A percentile compares a stretch with the other conserved stretches of the same genome.
phyloP scores from a whole-genome alignment of 169 alveolate genomes.

The Eimeria sp. region DNA sequence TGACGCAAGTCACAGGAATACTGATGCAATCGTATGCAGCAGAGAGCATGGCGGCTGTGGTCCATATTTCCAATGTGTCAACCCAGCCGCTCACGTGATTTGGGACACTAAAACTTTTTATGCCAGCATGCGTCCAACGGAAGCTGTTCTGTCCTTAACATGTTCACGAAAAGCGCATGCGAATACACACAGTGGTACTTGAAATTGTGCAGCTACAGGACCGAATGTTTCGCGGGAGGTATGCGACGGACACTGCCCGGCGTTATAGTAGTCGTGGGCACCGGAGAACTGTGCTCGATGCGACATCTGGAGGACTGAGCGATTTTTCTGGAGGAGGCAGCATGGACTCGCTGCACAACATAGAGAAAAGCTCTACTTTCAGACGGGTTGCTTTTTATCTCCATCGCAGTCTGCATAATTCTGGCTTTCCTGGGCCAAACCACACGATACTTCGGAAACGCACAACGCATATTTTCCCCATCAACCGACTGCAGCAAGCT shows the following conservation, averaged over 20 bases:
- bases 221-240: background rate
- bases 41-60: background rate
- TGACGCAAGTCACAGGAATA: background rate
- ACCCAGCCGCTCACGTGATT: background rate
- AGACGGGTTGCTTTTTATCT: constrained; percentile 27
- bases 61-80: background rate
- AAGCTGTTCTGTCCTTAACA: too few relatives aligned
- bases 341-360: background rate
- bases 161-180: background rate
- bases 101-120: background rate
- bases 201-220: constrained; percentile 27
- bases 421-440: constrained; percentile 8
- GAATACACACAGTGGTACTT: background rate
- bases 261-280: background rate
- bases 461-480: background rate
- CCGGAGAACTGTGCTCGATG: background rate
- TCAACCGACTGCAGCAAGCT: background rate
- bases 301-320: constrained; percentile 39
- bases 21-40: background rate
- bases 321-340: background rate
- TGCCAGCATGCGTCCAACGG: background rate
- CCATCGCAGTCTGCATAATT: constrained; percentile 41
- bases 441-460: background rate
- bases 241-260: background rate
- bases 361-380: background rate